Conservation (phyloP, 768 basidiomycete species). For the Termitomyces sp. region DNA sequence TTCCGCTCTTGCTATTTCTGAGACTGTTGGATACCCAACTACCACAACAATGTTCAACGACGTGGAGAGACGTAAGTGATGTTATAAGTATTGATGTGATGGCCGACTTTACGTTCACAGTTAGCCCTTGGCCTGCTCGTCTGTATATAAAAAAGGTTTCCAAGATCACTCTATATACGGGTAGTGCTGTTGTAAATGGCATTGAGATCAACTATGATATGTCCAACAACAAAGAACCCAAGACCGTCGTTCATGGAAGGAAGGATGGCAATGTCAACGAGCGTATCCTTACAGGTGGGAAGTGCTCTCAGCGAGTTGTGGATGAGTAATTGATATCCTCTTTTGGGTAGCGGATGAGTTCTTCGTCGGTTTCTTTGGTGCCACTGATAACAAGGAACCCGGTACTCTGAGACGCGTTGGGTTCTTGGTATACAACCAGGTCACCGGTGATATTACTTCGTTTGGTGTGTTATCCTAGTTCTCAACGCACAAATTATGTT, state of each 20-base stretch:
- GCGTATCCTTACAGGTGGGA: neutral
- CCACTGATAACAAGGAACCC: neutral
- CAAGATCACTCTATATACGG: neutral
- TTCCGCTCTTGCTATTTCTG: neutral
- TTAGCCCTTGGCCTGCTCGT: neutral
- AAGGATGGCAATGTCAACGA: neutral
- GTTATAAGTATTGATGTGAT: neutral
- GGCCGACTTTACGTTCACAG: neutral
- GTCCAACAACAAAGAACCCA: neutral
- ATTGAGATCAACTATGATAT: neutral
- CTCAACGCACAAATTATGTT: neutral
- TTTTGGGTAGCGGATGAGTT: neutral
- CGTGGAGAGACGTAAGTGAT: neutral
- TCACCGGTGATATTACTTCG: neutral
- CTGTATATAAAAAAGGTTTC: neutral
- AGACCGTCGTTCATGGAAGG: neutral
- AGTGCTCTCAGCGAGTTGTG: too few species aligned
- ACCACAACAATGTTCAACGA: neutral
- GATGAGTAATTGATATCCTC: neutral
- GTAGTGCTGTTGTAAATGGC: neutral
- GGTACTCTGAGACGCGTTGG: conserved; percentile 1
- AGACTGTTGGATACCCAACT: neutral
- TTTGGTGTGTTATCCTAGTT: neutral
- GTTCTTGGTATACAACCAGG: conserved; percentile 2
- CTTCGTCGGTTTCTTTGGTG: conserved; percentile 7